Conservation (phyloP, 2,329 filamentous ascomycete species). For the Aspergillus tamarii region DNA sequence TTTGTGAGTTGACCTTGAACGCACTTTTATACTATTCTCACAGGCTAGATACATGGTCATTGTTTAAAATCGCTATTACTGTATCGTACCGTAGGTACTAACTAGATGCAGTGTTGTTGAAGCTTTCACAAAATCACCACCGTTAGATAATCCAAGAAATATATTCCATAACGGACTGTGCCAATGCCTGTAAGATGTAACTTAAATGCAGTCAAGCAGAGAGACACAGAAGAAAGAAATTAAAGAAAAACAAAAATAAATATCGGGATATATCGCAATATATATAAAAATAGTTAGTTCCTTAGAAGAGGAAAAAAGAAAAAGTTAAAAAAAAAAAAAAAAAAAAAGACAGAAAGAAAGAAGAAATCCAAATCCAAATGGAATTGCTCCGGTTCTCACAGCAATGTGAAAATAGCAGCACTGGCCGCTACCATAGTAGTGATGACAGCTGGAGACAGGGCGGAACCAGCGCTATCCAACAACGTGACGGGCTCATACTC, state of each 20-base stretch:
- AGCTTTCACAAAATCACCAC: not conserved
- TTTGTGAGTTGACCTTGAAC: no score
- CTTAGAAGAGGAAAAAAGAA: not conserved
- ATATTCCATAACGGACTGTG: not conserved
- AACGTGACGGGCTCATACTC: conserved; percentile 47
- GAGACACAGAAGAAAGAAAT: not conserved
- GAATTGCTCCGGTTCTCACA: not conserved
- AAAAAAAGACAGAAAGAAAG: no score
- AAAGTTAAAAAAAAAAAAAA: not conserved
- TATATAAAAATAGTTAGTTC: not conserved
- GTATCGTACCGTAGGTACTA: no score
- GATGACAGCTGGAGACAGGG: not conserved
- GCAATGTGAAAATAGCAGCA: conserved; percentile 8
- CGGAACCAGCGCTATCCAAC: conserved; percentile 11
- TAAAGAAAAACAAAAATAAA: not conserved
- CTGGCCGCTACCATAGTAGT: not conserved
- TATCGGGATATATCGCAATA: not conserved
- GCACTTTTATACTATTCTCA: no score
- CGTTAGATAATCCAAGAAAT: not conserved
- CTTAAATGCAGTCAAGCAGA: not conserved
- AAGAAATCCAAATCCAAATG: no score
- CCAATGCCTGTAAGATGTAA: not conserved
- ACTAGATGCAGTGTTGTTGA: not conserved
- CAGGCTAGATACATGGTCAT: not conserved
- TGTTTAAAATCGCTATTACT: not conserved